phyloP scores from a whole-genome alignment of 2,329 filamentous ascomycete species.

The Xylaria polymorpha region DNA sequence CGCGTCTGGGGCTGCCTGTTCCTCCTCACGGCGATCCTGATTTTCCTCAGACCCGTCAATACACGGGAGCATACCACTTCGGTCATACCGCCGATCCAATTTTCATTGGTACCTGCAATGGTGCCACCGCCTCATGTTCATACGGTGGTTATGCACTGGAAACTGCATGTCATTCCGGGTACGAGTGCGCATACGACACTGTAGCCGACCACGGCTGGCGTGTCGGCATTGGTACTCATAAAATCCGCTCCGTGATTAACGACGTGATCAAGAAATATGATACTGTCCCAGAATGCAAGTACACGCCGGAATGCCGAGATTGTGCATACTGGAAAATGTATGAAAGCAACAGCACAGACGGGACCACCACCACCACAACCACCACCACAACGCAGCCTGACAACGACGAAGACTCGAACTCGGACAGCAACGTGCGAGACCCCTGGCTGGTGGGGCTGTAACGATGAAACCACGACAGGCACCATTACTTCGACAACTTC shows the following conservation, averaged over 20 bases:
- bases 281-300: constrained; percentile 78
- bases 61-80: constrained; percentile 88
- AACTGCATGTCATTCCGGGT: constrained; percentile 88
- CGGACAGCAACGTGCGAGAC: constrained; percentile 90
- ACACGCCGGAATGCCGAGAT: constrained; percentile 84
- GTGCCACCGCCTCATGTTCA: constrained; percentile 87
- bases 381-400: constrained; percentile 63
- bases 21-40: constrained; percentile 82
- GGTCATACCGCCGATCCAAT: constrained; percentile 96
- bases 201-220: constrained; percentile 93
- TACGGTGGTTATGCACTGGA: constrained; percentile 95
- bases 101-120: constrained; percentile 93
- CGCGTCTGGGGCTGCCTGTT: constrained; percentile 83
- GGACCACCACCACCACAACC: constrained; percentile 66
- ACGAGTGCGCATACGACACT: constrained; percentile 91
- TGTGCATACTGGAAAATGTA: constrained; percentile 96
- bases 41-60: constrained; percentile 75
- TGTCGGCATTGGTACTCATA: constrained; percentile 89
- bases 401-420: constrained; percentile 71
- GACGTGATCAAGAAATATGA: constrained; percentile 90
- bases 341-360: constrained; percentile 89
- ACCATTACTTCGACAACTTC: constrained; percentile 59
- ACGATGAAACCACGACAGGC: constrained; percentile 68
- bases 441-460: constrained; percentile 88
- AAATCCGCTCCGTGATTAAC: constrained; percentile 86